phyloP scores from a whole-genome alignment of 345 rosid genomes.

The Zanthoxylum bungeanum region DNA sequence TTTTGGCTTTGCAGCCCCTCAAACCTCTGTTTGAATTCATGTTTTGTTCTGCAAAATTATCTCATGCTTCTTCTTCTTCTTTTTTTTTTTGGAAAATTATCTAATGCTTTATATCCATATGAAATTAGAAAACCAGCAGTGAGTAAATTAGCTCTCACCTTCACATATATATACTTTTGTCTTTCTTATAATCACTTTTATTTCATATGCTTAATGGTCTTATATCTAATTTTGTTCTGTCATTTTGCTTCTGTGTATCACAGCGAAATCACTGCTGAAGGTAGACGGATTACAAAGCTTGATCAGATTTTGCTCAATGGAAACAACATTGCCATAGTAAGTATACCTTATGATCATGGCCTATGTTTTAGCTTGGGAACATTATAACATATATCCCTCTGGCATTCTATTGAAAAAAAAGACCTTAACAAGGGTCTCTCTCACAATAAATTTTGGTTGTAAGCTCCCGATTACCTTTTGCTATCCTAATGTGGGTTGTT shows the following conservation, averaged over 20 bases:
- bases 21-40: background rate
- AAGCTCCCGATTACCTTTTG: background rate
- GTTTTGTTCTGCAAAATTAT: background rate
- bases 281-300: slow-evolving; percentile 86
- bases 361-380: background rate
- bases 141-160: background rate
- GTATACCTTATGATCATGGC: slow-evolving; percentile 20
- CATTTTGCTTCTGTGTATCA: slow-evolving; percentile 10
- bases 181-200: background rate
- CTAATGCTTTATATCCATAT: background rate
- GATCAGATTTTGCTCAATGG: slow-evolving; percentile 95
- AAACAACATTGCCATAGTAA: slow-evolving; percentile 92
- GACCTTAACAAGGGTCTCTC: too few species aligned
- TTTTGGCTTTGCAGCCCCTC: background rate
- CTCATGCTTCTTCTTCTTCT: too few species aligned
- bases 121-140: background rate
- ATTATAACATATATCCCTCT: background rate
- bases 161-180: background rate
- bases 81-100: too few species aligned
- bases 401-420: slow-evolving; percentile 1
- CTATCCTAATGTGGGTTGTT: background rate
- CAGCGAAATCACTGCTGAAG: slow-evolving; percentile 94
- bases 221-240: background rate
- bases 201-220: background rate
- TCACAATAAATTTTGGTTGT: background rate